Evolutionary conservation across 306 rosid genomes (phyloP).

Genomic region (Cyclanthera cordifolia): DNA sequence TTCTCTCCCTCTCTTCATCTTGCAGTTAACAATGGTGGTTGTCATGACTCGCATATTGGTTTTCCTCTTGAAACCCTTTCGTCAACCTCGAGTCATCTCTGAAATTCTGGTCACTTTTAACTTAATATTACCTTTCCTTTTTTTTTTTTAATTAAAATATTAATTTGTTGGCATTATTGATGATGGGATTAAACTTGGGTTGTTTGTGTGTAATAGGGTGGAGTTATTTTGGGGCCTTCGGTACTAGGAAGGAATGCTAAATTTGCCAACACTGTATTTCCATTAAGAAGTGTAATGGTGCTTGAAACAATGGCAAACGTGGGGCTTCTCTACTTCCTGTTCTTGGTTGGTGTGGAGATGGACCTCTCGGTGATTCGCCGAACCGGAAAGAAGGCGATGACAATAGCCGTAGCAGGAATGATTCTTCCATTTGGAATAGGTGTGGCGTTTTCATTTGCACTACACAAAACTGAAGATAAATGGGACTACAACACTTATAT

Average conservation of each 20-base stretch:
- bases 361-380: slow-evolving; percentile 50
- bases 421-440: slow-evolving; percentile 46
- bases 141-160: too few species aligned
- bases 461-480: not conserved
- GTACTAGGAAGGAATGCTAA: slow-evolving; percentile 31
- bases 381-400: slow-evolving; percentile 38
- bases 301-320: slow-evolving; percentile 79
- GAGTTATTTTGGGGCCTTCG: slow-evolving; percentile 80
- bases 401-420: slow-evolving; percentile 61
- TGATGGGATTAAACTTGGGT: not conserved
- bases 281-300: slow-evolving; percentile 63
- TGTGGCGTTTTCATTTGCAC: slow-evolving; percentile 21
- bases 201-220: slow-evolving; percentile 37
- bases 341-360: slow-evolving; percentile 78
- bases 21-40: slow-evolving; percentile 65
- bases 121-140: too few species aligned
- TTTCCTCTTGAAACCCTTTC: slow-evolving; percentile 67
- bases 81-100: slow-evolving; percentile 87
- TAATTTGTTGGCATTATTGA: not conserved
- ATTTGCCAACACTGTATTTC: slow-evolving; percentile 41
- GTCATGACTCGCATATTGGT: slow-evolving; percentile 51
- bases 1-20: slow-evolving; percentile 85
- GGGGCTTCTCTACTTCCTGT: slow-evolving; percentile 69
- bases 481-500: slow-evolving; percentile 17
- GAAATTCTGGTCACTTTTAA: slow-evolving; percentile 93